Conservation (phyloP, 768 basidiomycete genomes). For the Lyophyllum shimeji region DNA sequence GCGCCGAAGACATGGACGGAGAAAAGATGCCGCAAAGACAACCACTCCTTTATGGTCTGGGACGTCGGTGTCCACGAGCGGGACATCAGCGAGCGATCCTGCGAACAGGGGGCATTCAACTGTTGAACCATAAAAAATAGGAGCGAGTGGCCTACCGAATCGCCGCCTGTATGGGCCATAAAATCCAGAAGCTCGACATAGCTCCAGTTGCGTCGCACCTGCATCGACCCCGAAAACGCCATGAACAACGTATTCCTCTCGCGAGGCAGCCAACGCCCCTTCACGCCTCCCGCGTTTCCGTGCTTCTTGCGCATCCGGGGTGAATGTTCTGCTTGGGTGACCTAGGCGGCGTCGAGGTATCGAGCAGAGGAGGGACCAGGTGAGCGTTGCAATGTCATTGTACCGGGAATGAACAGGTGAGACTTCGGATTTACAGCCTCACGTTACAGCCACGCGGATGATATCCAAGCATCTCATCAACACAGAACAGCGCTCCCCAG, state of each 20-base stretch:
- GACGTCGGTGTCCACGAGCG: neutral
- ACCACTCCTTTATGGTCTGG: neutral
- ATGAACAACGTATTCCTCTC: no score
- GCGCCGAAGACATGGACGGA: neutral
- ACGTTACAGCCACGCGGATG: no score
- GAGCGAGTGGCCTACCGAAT: neutral
- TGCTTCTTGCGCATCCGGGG: neutral
- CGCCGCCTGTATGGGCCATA: neutral
- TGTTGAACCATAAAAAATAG: neutral
- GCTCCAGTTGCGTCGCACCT: neutral
- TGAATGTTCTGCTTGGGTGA: neutral
- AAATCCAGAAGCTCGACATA: neutral
- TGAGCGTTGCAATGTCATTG: neutral
- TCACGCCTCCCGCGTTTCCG: no score
- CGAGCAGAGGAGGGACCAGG: neutral
- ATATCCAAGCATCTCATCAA: no score
- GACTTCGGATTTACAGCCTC: no score
- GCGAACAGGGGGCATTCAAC: neutral
- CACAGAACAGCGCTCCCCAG: no score
- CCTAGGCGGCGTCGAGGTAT: neutral
- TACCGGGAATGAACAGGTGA: no score
- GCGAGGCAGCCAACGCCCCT: no score
- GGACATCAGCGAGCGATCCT: neutral
- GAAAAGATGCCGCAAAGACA: neutral
- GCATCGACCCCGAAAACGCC: neutral